Evolutionary conservation across 2,329 filamentous ascomycete species (phyloP), one percentile per base, ranked within the genome.

Genomic region (Diaporthe batatas): DNA sequence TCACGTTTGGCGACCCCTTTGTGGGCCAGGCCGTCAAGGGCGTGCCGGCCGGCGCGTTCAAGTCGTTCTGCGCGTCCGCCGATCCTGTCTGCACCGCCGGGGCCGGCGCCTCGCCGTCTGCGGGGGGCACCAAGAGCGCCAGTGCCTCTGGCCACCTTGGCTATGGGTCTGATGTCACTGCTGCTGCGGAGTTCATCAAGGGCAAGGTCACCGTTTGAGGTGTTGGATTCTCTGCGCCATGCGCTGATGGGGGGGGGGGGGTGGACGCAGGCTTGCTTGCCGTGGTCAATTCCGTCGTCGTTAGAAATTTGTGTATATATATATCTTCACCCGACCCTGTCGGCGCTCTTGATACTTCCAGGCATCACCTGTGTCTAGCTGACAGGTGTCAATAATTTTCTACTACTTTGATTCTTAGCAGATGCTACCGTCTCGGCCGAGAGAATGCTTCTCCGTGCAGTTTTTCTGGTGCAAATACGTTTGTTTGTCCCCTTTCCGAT

Each of bases 1-100:
- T 80, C 11, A 77, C 78, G 14, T 80, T 80, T 49, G 79, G 79
- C 29, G 78, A 79, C 73, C 73, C 73, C 1, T 75, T 74, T n/a
- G 73, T 69, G 21, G 68, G 67, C 2, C 36, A 57, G 51, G 58
- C 69, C 18, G 68, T 69, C 21, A 71, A 62, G n/a, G 57, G 64
- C 8, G 21, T 75, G 3, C 42, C 34, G 0, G 51, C 10, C 0
- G 74, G 69, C 8, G 7, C 68, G 21, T 74, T 72, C 58, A 69
- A 72, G 68, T 59, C 69, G n/a, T 76, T 72, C 74, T 75, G 74
- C 14, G 75, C 71, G 5, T 39, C 71, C 54, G 73, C 42, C 1
- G 75, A 76, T 12, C 12, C 69, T 0, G 73, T 76, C 29, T 76
- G 75, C 29, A 14, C 34, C 0, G 14, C 65, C 54, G 69, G 67